Evolutionary conservation across 345 rosid genomes (phyloP).

Genomic region (Salix exigua): DNA sequence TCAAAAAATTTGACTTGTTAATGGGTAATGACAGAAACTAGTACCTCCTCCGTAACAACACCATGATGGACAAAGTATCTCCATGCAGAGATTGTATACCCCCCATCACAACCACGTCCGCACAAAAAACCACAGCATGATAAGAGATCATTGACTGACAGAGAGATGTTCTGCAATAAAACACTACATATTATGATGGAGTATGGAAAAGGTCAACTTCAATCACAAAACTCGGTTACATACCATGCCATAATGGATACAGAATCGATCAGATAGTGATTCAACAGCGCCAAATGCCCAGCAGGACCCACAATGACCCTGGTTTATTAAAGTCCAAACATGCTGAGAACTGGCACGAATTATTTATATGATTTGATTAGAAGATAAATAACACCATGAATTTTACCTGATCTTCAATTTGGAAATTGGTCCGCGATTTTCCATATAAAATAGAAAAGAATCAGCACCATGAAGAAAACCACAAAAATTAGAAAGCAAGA

Average conservation of each 20-base stretch:
- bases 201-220: neutral
- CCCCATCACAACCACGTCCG: constrained; percentile 88
- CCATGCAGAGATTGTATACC: constrained; percentile 82
- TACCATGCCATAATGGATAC: neutral
- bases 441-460: constrained; percentile 23
- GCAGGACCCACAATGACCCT: constrained; percentile 99
- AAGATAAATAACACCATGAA: constrained; percentile 9
- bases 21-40: neutral
- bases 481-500: neutral
- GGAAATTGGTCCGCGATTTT: constrained; percentile 28
- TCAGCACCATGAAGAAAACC: constrained; percentile 28
- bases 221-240: too few relatives aligned
- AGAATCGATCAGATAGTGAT: neutral
- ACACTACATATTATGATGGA: constrained; percentile 3
- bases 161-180: constrained; percentile 60
- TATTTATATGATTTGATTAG: neutral
- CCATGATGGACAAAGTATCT: constrained; percentile 67
- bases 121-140: constrained; percentile 95
- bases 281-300: constrained; percentile 95
- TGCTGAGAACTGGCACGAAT: constrained; percentile 13
- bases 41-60: constrained; percentile 92
- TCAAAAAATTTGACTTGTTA: neutral
- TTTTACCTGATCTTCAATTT: constrained; percentile 75
- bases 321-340: constrained; percentile 25
- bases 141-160: constrained; percentile 86